Percentiles rank a stretch among this genome's conserved stretches.
Conservation (phyloP, 345 rosid genomes). For the Carallia pectinifolia region DNA sequence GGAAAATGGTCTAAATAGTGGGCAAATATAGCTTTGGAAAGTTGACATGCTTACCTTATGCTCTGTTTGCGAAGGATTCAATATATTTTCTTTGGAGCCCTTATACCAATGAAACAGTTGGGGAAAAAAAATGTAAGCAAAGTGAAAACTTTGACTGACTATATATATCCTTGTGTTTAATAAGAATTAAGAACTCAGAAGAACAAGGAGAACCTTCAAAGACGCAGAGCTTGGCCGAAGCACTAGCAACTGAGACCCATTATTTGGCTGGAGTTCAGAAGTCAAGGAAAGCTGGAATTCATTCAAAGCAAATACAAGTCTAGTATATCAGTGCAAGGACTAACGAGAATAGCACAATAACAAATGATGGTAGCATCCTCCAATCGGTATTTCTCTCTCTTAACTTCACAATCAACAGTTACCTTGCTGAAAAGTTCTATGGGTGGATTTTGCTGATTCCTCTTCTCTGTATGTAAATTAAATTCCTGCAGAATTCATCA, state of each 20-base stretch:
- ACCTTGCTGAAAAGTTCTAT: constrained; percentile 91
- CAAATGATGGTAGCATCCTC: not conserved
- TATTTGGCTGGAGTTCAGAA: constrained; percentile 51
- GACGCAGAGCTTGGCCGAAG: constrained; percentile 33
- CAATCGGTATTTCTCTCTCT: not conserved
- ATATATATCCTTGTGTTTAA: not conserved
- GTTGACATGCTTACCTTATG: constrained; percentile 48
- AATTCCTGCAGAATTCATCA: constrained; percentile 56
- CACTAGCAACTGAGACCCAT: constrained; percentile 41
- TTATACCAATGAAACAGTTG: constrained; percentile 43
- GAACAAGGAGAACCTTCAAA: constrained; percentile 48
- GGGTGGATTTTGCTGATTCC: constrained; percentile 60
- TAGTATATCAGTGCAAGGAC: not conserved
- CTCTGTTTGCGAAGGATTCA: constrained; percentile 49
- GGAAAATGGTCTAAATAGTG: not conserved
- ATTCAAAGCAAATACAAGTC: constrained; percentile 1
- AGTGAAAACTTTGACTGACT: constrained; percentile 1
- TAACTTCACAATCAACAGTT: not conserved
- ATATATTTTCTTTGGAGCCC: constrained; percentile 94
- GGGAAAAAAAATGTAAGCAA: constrained; percentile 6
- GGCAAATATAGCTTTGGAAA: not conserved
- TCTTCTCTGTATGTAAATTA: constrained; percentile 62
- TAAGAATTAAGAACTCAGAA: not conserved
- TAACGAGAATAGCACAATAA: not conserved
- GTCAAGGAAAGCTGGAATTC: constrained; percentile 60